Base-by-base conservation (phyloP, 306 rosid species). In the Alnus glutinosa region DNA sequence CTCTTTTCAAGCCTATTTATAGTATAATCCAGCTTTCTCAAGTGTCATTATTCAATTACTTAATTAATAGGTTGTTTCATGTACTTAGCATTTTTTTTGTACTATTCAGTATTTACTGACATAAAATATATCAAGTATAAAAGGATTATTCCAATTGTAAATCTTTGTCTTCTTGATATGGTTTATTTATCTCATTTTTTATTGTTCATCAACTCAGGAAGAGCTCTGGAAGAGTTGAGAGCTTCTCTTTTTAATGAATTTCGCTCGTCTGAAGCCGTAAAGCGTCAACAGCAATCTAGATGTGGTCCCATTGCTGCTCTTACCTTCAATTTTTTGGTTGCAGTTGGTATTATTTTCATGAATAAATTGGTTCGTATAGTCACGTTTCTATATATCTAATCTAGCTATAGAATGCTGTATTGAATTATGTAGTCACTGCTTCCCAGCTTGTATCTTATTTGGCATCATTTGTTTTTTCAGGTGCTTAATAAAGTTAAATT, bases 291-390 rank as follows among this genome's bases (percentile, higher is more conserved):
- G 77, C 98, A 86, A 72, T 87, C 84, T 7, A 46, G 82, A 81
- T 91, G 92, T 73, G 97, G 92, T 54, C 97, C 98, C 32, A 92
- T 85, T 28, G 83, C 74, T 30, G 94, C 97, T 69, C 97, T 93
- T 39, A 83, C 88, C 77, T 93, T 93, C 89, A 93, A 91, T 85
- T 93, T 91, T 84, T 70, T 91, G n/a, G 89, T 88, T 76, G 97
- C 97, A 70, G 84, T 93, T 79, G 82, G 92, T 70, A 93, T 93
- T 78, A 91, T 93, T 84, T 93, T 93, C 87, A 75, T 85, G 81
- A 93, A 93, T 75, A 93, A 93, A 89, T 85, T 93, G 98, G 98
- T 93, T 77, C 1, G 96, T 83, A 71, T 83, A 48, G 77, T 71
- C 7, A 47, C 75, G 62, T 75, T 71, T 73, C 80, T 51, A 47